These are phyloP conservation scores for Annulohypoxylon bovei DNA, from an alignment of 495 filamentous ascomycete genomes.

Conservation along the genomic window DNA sequence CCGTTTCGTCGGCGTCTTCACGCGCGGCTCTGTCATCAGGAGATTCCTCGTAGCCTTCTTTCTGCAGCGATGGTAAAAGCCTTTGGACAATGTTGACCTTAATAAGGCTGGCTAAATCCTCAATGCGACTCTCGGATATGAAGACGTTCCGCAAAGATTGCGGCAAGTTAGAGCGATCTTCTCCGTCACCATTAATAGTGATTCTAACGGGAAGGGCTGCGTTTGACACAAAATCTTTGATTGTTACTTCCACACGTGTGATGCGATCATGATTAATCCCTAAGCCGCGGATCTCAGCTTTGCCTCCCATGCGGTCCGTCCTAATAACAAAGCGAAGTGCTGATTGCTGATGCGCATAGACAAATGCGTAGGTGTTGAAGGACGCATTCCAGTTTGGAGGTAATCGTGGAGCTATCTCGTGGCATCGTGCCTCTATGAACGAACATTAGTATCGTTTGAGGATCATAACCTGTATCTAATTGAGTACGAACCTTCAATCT, in stretches of 20 bases:
- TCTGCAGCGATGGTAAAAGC: constrained; percentile 75
- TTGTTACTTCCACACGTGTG: constrained; percentile 75
- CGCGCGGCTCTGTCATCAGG: constrained; percentile 47
- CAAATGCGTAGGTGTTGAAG: constrained; percentile 75
- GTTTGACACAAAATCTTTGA: constrained; percentile 77
- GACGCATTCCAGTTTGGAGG: constrained; percentile 80
- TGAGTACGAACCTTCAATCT: constrained; percentile 51
- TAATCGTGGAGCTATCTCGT: constrained; percentile 65
- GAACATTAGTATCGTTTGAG: neutral
- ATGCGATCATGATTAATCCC: constrained; percentile 84
- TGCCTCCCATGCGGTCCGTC: constrained; percentile 81
- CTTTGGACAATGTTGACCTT: constrained; percentile 83
- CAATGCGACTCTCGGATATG: constrained; percentile 73
- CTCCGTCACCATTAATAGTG: constrained; percentile 46
- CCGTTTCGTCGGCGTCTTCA: constrained; percentile 46
- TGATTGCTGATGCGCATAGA: constrained; percentile 90
- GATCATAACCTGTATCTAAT: constrained; percentile 57
- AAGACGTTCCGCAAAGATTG: constrained; percentile 72
- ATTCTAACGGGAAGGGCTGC: constrained; percentile 61
- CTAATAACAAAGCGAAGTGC: constrained; percentile 86
- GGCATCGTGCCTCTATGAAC: constrained; percentile 54
- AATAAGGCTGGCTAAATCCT: constrained; percentile 72
- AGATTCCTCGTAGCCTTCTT: constrained; percentile 79
- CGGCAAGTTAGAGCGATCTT: constrained; percentile 54
- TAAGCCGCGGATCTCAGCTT: constrained; percentile 82